phyloP scores from a whole-genome alignment of 805 yeast genomes.

The Myxozyma udenii region DNA sequence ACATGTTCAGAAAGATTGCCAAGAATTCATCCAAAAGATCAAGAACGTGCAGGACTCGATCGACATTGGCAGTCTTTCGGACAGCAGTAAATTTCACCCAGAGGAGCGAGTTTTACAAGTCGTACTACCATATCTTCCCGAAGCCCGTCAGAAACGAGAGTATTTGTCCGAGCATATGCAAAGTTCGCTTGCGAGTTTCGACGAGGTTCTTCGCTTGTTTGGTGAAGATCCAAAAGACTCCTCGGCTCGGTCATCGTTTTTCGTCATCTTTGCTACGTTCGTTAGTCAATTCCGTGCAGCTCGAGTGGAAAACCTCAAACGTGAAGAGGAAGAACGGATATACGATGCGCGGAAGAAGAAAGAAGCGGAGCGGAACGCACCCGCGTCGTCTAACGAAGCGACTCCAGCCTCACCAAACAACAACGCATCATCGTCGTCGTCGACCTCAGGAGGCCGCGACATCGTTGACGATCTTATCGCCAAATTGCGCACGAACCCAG shows the following conservation, averaged over 20 bases:
- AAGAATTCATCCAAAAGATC: constrained; percentile 57
- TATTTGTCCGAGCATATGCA: constrained; percentile 61
- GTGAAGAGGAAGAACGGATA: constrained; percentile 77
- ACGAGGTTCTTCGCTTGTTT: constrained; percentile 70
- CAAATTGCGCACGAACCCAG: too few relatives aligned
- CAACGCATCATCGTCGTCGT: too few relatives aligned
- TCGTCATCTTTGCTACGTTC: constrained; percentile 75
- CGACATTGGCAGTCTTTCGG: constrained; percentile 81
- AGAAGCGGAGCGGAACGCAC: too few relatives aligned
- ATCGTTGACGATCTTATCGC: too few relatives aligned
- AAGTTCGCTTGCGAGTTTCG: constrained; percentile 62
- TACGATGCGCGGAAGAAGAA: constrained; percentile 71
- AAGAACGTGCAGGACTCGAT: constrained; percentile 70
- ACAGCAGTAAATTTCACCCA: constrained; percentile 75
- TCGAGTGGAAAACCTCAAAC: constrained; percentile 67
- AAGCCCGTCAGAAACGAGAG: constrained; percentile 68
- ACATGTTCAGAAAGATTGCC: constrained; percentile 71
- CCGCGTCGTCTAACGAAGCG: too few relatives aligned
- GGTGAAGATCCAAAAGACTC: constrained; percentile 85
- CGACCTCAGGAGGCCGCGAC: too few relatives aligned
- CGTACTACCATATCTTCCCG: constrained; percentile 65
- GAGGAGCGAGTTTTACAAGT: constrained; percentile 64
- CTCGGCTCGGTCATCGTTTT: constrained; percentile 64
- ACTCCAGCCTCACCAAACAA: too few relatives aligned
- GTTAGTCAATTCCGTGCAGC: constrained; percentile 76